Conservation (phyloP, 768 basidiomycete species). For the Psilocybe sp. region DNA sequence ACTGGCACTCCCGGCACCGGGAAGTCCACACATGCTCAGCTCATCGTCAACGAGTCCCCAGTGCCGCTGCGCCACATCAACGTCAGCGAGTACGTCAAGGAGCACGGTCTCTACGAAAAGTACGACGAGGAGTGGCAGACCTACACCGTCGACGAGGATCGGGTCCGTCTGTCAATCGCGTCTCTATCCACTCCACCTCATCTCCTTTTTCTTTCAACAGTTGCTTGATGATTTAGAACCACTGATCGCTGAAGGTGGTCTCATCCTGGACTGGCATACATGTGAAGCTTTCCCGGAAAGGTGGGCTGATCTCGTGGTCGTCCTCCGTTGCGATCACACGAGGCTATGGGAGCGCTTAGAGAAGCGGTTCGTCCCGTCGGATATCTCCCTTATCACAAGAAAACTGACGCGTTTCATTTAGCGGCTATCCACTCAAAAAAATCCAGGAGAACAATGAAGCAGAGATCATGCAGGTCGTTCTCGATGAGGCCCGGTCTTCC, state of each 20-base stretch:
- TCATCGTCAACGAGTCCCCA: conserved; percentile 73
- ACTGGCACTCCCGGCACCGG: conserved; percentile 96
- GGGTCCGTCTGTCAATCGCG: conserved; percentile 48
- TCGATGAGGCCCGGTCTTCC: conserved; percentile 84
- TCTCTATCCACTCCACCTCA: background rate
- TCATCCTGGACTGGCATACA: conserved; percentile 94
- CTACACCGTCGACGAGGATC: conserved; percentile 94
- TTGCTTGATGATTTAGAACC: conserved; percentile 87
- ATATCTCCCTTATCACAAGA: conserved; percentile 1
- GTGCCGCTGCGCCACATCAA: conserved; percentile 80
- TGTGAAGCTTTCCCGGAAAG: conserved; percentile 94
- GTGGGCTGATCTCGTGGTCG: conserved; percentile 94
- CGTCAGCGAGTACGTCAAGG: conserved; percentile 87
- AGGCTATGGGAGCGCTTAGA: conserved; percentile 89
- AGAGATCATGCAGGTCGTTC: conserved; percentile 93
- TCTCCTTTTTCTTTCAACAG: conserved; percentile 35
- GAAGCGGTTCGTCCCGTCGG: conserved; percentile 57
- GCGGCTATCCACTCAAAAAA: conserved; percentile 86
- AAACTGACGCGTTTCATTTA: conserved; percentile 28
- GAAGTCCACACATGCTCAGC: conserved; percentile 88
- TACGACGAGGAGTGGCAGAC: conserved; percentile 96
- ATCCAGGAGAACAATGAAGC: conserved; percentile 98
- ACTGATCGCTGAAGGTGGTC: conserved; percentile 61
- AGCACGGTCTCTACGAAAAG: conserved; percentile 73
- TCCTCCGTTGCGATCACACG: conserved; percentile 86